Evolutionary conservation across 2,329 filamentous ascomycete genomes (phyloP).

Genomic region (Aspergillus tubingensis): DNA sequence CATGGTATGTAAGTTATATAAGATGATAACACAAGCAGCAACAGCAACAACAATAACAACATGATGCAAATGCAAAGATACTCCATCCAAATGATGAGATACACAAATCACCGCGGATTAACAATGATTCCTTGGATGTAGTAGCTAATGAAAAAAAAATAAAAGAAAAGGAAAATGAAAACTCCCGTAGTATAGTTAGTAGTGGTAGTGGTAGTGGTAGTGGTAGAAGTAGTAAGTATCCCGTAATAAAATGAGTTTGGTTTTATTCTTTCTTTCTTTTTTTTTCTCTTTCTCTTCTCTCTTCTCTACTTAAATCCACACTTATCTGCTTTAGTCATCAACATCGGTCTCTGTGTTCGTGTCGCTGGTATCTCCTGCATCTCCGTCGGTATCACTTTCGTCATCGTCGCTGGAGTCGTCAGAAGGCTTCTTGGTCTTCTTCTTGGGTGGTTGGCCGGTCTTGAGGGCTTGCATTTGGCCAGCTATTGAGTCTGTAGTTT

Average conservation of each 20-base stretch:
- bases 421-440: slow-evolving; percentile 56
- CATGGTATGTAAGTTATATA: too few relatives aligned
- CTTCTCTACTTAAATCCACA: background rate
- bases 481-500: slow-evolving; percentile 72
- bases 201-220: too few relatives aligned
- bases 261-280: background rate
- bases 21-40: too few relatives aligned
- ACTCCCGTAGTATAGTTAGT: too few relatives aligned
- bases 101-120: too few relatives aligned
- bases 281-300: slow-evolving; percentile 6
- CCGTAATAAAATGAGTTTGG: background rate
- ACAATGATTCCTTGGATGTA: too few relatives aligned
- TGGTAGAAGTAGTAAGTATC: too few relatives aligned
- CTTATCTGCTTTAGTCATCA: slow-evolving; percentile 56
- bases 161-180: too few relatives aligned
- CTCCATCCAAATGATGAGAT: too few relatives aligned
- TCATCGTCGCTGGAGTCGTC: slow-evolving; percentile 65
- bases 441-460: slow-evolving; percentile 62
- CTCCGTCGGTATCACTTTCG: slow-evolving; percentile 66
- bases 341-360: slow-evolving; percentile 75
- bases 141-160: too few relatives aligned
- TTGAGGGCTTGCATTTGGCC: slow-evolving; percentile 89
- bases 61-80: too few relatives aligned
- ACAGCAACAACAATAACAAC: too few relatives aligned
- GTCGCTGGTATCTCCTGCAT: slow-evolving; percentile 57